These are phyloP conservation scores for Anacardium occidentale DNA, from an alignment of 345 rosid species.

Conservation along the genomic window DNA sequence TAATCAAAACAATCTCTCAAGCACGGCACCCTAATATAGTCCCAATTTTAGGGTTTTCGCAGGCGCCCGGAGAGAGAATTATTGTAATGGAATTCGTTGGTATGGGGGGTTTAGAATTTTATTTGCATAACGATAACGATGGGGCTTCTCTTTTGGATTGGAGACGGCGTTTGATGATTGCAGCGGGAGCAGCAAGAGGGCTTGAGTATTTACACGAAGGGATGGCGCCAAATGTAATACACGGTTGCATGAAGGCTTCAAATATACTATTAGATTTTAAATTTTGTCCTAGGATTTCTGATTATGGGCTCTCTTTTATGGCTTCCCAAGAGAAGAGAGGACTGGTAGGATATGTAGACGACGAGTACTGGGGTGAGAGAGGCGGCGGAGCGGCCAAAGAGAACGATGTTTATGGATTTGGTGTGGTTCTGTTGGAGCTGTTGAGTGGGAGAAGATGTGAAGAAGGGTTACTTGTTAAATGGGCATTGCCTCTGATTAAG, in stretches of 20 bases:
- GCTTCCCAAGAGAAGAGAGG: constrained; percentile 52
- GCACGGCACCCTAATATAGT: constrained; percentile 68
- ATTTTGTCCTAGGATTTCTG: constrained; percentile 50
- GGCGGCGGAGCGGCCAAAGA: constrained; percentile 51
- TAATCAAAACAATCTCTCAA: constrained; percentile 60
- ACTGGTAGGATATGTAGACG: constrained; percentile 53
- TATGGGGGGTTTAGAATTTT: constrained; percentile 43
- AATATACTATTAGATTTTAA: constrained; percentile 55
- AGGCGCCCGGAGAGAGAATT: constrained; percentile 89
- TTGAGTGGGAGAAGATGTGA: constrained; percentile 72
- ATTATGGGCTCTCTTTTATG: constrained; percentile 70
- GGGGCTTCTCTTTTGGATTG: constrained; percentile 57
- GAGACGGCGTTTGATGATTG: constrained; percentile 56
- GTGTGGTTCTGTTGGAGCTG: constrained; percentile 76
- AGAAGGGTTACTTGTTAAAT: constrained; percentile 59
- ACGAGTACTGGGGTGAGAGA: constrained; percentile 45
- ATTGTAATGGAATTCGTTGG: constrained; percentile 55
- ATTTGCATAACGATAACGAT: constrained; percentile 49
- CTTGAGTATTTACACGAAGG: constrained; percentile 63
- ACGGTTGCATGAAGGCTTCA: constrained; percentile 69
- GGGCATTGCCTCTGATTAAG: constrained; percentile 84
- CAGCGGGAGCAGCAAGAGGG: constrained; percentile 72
- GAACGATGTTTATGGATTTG: constrained; percentile 77
- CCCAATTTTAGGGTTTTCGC: constrained; percentile 60
- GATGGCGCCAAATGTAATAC: constrained; percentile 49